These are phyloP conservation scores for Colletotrichum sublineola DNA, from an alignment of 2,329 filamentous ascomycete species.

Conservation along the genomic window DNA sequence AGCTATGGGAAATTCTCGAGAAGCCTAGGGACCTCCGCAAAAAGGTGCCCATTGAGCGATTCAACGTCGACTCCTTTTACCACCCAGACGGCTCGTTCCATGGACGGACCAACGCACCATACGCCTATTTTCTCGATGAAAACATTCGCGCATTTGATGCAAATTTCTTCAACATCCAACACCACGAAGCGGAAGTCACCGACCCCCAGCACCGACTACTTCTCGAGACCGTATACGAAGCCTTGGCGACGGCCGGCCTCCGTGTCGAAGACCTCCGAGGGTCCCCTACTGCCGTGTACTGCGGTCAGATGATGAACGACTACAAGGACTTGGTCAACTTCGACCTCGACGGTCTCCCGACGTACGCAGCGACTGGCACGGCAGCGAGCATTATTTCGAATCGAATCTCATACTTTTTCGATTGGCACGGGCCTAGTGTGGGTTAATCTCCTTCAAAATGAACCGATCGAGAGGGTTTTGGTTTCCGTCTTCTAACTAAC, in stretches of 20 bases:
- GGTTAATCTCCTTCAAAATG: not conserved
- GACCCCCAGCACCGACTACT: constrained; percentile 51
- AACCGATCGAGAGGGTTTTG: too few species aligned
- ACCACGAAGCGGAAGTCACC: constrained; percentile 50
- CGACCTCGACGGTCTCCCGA: not conserved
- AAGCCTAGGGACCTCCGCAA: not conserved
- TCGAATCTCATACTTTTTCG: not conserved
- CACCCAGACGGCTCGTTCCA: not conserved
- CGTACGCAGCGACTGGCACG: not conserved
- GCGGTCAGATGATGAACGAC: constrained; percentile 50
- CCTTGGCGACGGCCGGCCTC: constrained; percentile 51
- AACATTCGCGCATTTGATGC: constrained; percentile 45
- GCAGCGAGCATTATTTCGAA: not conserved
- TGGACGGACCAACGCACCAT: not conserved
- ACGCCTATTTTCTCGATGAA: not conserved
- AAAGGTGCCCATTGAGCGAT: not conserved
- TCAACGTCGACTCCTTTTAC: not conserved
- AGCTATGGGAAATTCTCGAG: not conserved
- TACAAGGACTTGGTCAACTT: constrained; percentile 39
- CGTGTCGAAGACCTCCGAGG: constrained; percentile 46
- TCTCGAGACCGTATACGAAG: constrained; percentile 54
- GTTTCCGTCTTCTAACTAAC: not conserved
- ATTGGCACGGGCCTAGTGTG: not conserved
- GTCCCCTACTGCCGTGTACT: constrained; percentile 49
- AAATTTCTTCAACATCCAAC: constrained; percentile 51